Percentiles rank a stretch among this genome's conserved stretches.
These are phyloP conservation scores for Climacium dendroides DNA, from an alignment of 225 moss, liverwort and hornwort species.

Conservation along the genomic window DNA sequence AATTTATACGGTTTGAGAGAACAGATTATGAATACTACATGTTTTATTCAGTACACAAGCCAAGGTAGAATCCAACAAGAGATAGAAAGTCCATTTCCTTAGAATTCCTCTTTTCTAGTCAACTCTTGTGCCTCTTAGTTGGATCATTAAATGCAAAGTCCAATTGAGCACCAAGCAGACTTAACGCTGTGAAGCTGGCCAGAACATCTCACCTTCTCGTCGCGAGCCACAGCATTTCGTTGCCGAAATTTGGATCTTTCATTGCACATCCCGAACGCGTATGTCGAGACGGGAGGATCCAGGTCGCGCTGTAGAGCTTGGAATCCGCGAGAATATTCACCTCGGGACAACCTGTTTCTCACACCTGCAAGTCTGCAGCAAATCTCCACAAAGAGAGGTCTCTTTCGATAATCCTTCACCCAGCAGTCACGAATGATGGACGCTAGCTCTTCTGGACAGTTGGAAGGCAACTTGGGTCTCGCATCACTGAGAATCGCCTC, in stretches of 20 bases:
- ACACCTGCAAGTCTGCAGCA: conserved; percentile 7
- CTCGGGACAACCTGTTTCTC: background rate
- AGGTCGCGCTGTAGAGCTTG: background rate
- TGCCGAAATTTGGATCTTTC: conserved; percentile 18
- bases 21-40: background rate
- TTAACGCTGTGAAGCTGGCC: background rate
- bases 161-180: background rate
- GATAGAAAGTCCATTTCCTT: background rate
- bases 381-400: conserved; percentile 15
- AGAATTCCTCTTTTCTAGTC: background rate
- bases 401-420: background rate
- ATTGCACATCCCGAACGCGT: background rate
- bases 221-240: background rate
- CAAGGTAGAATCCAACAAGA: background rate
- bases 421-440: conserved; percentile 16
- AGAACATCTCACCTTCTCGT: background rate
- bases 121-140: background rate
- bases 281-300: background rate
- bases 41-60: background rate
- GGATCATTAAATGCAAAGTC: background rate
- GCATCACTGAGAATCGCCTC: background rate
- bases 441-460: conserved; percentile 10
- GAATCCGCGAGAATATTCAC: background rate
- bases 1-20: background rate
- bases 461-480: conserved; percentile 4